Conservation (phyloP, 331 rosid genomes). For the Malus hybrid region DNA sequence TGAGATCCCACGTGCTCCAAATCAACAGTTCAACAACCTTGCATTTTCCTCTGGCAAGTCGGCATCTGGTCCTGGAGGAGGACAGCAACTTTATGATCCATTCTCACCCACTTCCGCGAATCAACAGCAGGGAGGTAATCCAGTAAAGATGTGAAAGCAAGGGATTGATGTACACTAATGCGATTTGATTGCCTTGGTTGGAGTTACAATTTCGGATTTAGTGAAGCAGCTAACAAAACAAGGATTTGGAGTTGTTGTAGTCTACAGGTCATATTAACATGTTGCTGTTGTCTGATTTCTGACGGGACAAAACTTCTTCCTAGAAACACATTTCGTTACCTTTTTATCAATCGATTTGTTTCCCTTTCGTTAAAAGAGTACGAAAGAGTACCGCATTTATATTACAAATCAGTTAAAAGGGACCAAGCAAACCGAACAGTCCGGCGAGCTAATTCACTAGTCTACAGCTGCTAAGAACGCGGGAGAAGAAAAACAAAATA, state of each 20-base stretch:
- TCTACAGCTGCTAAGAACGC: too few relatives aligned
- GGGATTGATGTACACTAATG: background rate
- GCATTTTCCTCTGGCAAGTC: constrained; percentile 40
- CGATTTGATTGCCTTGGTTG: background rate
- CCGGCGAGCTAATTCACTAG: too few relatives aligned
- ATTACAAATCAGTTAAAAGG: too few relatives aligned
- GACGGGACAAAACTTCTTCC: background rate
- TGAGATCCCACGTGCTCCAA: constrained; percentile 31
- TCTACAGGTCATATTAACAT: background rate
- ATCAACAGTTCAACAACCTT: constrained; percentile 36
- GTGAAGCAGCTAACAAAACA: background rate
- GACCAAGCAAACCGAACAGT: too few relatives aligned
- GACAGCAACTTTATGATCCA: constrained; percentile 82
- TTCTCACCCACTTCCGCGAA: constrained; percentile 66
- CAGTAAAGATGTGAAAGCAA: constrained; percentile 20
- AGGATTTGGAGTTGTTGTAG: background rate
- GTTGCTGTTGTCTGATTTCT: background rate
- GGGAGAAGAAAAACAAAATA: too few relatives aligned
- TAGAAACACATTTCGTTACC: background rate
- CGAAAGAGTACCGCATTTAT: too few relatives aligned
- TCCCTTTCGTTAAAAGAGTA: too few relatives aligned
- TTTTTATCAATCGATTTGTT: too few relatives aligned
- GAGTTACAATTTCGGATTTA: background rate
- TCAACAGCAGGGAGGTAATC: constrained; percentile 36
- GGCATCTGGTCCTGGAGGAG: constrained; percentile 48